Conservation (phyloP, 768 basidiomycete species). For the Udeniomyces megalosporus region DNA sequence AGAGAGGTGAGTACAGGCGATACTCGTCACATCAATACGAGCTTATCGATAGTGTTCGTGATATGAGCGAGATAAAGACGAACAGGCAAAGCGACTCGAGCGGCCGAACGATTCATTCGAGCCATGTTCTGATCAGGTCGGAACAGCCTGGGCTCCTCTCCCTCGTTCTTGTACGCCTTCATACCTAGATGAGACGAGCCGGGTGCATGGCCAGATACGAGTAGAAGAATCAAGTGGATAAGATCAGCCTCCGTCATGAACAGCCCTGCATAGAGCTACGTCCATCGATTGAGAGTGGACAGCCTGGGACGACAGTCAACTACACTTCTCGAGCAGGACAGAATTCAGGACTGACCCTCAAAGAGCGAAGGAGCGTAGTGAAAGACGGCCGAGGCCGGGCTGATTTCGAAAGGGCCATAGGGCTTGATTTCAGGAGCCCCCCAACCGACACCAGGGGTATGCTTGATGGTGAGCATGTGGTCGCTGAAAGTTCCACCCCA, state of each 20-base stretch:
- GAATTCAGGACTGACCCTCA: not conserved
- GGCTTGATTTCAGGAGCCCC: constrained; percentile 63
- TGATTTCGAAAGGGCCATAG: constrained; percentile 59
- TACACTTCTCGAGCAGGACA: too few species aligned
- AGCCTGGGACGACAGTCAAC: too few species aligned
- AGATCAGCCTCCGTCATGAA: too few species aligned
- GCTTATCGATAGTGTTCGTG: too few species aligned
- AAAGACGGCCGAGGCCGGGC: constrained; percentile 58
- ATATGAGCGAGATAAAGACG: not conserved
- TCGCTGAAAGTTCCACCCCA: constrained; percentile 82
- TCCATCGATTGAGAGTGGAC: too few species aligned
- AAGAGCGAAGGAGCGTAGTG: constrained; percentile 13
- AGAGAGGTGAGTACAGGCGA: not conserved
- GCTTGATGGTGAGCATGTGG: constrained; percentile 66
- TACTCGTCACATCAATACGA: too few species aligned
- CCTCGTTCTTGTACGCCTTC: constrained; percentile 20
- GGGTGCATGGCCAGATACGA: too few species aligned
- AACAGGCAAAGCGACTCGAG: constrained; percentile 18
- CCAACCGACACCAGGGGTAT: constrained; percentile 65
- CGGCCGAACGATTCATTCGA: constrained; percentile 19
- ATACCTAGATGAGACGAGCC: constrained; percentile 19
- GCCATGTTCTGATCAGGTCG: constrained; percentile 23
- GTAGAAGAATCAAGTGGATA: too few species aligned
- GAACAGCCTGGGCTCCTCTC: constrained; percentile 15
- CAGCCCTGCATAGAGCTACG: too few species aligned